Conservation (phyloP, 345 rosid species). For the Brassica nigra region DNA sequence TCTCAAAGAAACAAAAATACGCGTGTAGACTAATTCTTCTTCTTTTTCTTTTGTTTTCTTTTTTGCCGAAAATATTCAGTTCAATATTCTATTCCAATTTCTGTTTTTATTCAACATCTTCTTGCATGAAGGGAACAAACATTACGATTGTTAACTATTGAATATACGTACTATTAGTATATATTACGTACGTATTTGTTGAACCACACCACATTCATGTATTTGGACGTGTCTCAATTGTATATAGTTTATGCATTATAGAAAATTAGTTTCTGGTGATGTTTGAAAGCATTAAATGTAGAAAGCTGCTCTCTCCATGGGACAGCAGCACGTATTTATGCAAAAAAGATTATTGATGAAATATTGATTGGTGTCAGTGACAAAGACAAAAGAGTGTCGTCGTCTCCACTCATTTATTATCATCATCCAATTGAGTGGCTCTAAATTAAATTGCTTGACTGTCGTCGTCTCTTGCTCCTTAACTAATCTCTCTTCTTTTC, state of each 20-base stretch:
- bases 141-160: neutral
- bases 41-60: neutral
- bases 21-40: neutral
- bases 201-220: constrained; percentile 17
- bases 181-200: neutral
- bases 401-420: constrained; percentile 30
- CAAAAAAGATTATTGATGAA: neutral
- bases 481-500: constrained; percentile 9
- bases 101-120: neutral
- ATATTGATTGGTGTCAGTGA: constrained; percentile 20
- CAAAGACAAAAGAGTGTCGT: constrained; percentile 36
- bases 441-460: constrained; percentile 17
- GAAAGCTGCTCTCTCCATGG: constrained; percentile 28
- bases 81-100: neutral
- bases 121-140: neutral
- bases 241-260: neutral
- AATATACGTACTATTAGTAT: neutral
- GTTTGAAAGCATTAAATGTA: constrained; percentile 32
- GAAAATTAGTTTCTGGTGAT: neutral
- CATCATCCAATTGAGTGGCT: constrained; percentile 30
- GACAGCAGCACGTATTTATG: constrained; percentile 23
- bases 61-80: neutral
- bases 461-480: constrained; percentile 11
- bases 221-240: constrained; percentile 12
- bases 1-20: neutral